Conservation (phyloP, 805 yeast species). For the Clavispora vitiphila region DNA sequence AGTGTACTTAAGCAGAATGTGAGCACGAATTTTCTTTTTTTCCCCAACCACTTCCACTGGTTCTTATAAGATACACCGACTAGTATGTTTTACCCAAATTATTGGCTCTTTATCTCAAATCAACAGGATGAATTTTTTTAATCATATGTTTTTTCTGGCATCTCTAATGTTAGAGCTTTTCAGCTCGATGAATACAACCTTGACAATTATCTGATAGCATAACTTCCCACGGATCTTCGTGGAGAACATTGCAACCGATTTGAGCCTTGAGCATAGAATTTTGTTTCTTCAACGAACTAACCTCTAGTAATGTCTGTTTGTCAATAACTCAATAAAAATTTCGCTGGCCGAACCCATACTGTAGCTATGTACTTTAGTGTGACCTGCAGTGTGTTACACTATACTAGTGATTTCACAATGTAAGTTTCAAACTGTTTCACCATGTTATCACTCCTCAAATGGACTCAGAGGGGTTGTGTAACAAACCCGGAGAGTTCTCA, state of each 20-base stretch:
- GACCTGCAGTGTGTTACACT: no score
- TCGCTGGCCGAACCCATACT: neutral
- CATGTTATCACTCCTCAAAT: no score
- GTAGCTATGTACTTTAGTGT: no score
- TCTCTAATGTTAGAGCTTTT: conserved; percentile 83
- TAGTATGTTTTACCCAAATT: neutral
- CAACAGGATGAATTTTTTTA: conserved; percentile 35
- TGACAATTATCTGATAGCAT: conserved; percentile 57
- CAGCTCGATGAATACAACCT: conserved; percentile 75
- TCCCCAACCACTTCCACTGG: neutral
- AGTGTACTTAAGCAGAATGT: neutral
- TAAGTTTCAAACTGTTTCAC: no score
- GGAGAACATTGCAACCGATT: neutral
- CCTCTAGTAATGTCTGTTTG: neutral
- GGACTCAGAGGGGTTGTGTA: no score
- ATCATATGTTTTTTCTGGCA: conserved; percentile 74
- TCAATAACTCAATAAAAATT: neutral
- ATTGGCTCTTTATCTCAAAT: neutral
- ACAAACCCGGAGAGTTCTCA: no score
- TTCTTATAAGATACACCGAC: neutral
- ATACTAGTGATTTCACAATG: no score
- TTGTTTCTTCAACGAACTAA: neutral
- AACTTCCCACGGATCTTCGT: neutral
- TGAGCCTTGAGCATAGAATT: neutral
- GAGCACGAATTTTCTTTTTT: neutral